Evolutionary conservation across 106 monocot genomes (phyloP).

Genomic region (Dioscorea alata): DNA sequence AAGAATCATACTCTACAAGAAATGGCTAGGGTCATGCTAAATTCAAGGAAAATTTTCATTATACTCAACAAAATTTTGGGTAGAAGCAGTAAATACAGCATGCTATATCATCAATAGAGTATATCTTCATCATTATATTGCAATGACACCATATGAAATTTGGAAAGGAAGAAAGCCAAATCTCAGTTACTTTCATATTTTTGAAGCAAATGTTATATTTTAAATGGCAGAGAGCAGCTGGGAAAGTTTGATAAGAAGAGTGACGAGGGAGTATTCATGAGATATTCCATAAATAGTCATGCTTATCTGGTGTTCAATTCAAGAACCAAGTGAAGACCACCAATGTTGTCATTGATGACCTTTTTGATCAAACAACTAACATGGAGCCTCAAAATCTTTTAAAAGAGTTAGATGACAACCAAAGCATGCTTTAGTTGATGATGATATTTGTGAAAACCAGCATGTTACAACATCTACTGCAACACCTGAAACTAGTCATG

Average conservation of each 20-base stretch:
- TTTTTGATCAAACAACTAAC: not conserved
- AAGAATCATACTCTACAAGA: not conserved
- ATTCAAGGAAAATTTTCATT: not conserved
- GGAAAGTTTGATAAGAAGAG: too few species aligned
- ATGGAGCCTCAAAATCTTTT: not conserved
- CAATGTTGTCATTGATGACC: not conserved
- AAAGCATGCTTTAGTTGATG: not conserved
- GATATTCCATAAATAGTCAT: too few species aligned
- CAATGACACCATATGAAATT: not conserved
- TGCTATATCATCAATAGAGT: not conserved
- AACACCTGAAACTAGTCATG: not conserved
- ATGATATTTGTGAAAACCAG: not conserved
- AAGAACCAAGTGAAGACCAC: not conserved
- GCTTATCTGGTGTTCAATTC: not conserved
- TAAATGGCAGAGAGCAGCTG: too few species aligned
- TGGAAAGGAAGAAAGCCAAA: not conserved
- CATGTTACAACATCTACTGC: not conserved
- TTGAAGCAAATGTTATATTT: too few species aligned
- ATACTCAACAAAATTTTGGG: not conserved
- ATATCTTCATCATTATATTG: not conserved
- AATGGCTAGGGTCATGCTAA: not conserved
- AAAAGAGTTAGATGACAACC: not conserved
- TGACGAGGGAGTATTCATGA: too few species aligned
- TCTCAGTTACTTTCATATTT: too few species aligned
- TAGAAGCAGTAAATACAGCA: not conserved